Evolutionary conservation across 208 protist genomes (phyloP), one percentile per base, ranked within the genome.

Genomic region (Trypanosoma theileri): DNA sequence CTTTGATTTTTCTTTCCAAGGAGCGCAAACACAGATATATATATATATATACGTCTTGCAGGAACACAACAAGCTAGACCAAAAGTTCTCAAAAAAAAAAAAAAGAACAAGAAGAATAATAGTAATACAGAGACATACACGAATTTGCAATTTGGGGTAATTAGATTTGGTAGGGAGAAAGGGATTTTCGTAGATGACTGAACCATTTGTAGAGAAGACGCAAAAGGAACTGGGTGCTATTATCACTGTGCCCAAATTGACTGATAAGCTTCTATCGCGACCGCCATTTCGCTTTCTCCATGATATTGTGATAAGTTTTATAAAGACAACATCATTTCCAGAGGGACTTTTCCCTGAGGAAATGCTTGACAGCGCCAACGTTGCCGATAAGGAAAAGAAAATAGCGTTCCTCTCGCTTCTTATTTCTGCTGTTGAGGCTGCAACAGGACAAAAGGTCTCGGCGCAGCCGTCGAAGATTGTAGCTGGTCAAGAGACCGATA

Each of bases 261-360:
- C 88, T 26, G 93, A 97, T 28, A 97, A 97, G 67, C 85, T 93
- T 8, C 86, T 97, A 22, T 68, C 68, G 44, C 81, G 80, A 26
- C 93, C 93, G 7, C 93, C 93, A 0, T 97, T 97, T 68, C 87
- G 89, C 41, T 97, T 94, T 75, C 57, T 97, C 13, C 88, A 96
- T 68, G 93, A 97, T 70, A 83, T 96, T 50, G 85, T 94, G 19
- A 88, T 82, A 46, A 77, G 65, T 50, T 81, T 94, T 26, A 68
- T 88, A 6, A 81, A 81, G 55, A 42, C 85, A 19, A 88, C 75
- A 22, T 74, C 73, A n/a, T 97, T 96, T 64, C 90, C 89, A 12
- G 77, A 88, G 13, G 82, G 75, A 14, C 80, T 90, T 50, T 89
- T 79, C 75, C 4, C 75, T 9, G 78, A 56, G 0, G 89, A 89